Conservation (phyloP, 495 filamentous ascomycete species). For the Barbatosphaeria neglecta region DNA sequence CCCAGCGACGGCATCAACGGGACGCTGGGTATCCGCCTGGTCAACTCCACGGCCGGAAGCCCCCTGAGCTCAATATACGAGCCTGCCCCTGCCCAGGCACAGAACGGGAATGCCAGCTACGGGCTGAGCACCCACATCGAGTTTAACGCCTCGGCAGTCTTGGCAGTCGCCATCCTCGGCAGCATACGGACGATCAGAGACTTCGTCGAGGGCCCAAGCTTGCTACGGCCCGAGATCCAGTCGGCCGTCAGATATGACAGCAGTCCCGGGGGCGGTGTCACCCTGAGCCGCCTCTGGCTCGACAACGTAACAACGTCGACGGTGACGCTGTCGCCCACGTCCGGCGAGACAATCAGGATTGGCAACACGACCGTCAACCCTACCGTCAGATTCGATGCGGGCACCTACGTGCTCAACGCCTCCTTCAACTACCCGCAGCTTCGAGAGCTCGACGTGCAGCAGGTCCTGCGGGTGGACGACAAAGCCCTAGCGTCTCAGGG, state of each 20-base stretch:
- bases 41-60: slow-evolving; percentile 18
- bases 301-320: slow-evolving; percentile 47
- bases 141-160: slow-evolving; percentile 44
- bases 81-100: not conserved
- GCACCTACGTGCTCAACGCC: slow-evolving; percentile 46
- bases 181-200: slow-evolving; percentile 43
- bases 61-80: slow-evolving; percentile 12
- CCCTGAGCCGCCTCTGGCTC: slow-evolving; percentile 43
- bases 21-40: slow-evolving; percentile 36
- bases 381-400: slow-evolving; percentile 34
- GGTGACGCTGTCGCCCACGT: slow-evolving; percentile 31
- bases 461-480: slow-evolving; percentile 39
- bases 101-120: not conserved
- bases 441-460: slow-evolving; percentile 30
- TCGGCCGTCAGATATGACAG: slow-evolving; percentile 26
- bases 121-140: slow-evolving; percentile 39
- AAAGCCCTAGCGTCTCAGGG: slow-evolving; percentile 30
- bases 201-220: slow-evolving; percentile 45
- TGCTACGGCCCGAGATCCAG: slow-evolving; percentile 41
- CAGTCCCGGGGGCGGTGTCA: slow-evolving; percentile 26
- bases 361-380: slow-evolving; percentile 31
- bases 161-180: slow-evolving; percentile 45
- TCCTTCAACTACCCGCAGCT: slow-evolving; percentile 52
- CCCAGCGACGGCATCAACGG: slow-evolving; percentile 41
- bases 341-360: slow-evolving; percentile 16